Percentiles rank a stretch among this genome's conserved stretches.
These are phyloP conservation scores for Daldinia eschscholtzii DNA, from an alignment of 2,329 filamentous ascomycete species.

Conservation along the genomic window DNA sequence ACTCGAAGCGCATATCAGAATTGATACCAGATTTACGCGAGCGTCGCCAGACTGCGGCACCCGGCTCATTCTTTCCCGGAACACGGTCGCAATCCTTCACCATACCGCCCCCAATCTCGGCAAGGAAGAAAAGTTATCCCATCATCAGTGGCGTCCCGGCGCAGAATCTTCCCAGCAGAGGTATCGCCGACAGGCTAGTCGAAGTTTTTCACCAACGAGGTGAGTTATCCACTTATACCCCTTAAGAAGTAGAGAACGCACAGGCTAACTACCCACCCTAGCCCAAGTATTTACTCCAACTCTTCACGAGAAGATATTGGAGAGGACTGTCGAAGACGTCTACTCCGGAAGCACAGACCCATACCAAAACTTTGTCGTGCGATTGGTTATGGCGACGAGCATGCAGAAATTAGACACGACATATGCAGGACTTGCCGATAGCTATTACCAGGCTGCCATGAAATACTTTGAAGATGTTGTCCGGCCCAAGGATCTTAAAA, in stretches of 20 bases:
- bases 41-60: constrained; percentile 62
- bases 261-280: constrained; percentile 54
- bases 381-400: constrained; percentile 94
- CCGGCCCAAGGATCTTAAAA: constrained; percentile 88
- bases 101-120: constrained; percentile 63
- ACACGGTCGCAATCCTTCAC: constrained; percentile 75
- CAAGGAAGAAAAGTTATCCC: constrained; percentile 87
- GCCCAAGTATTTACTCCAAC: constrained; percentile 90
- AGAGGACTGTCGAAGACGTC: constrained; percentile 81
- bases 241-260: constrained; percentile 21
- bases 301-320: constrained; percentile 85
- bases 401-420: constrained; percentile 90
- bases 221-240: constrained; percentile 52
- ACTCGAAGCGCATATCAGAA: constrained; percentile 90
- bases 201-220: constrained; percentile 89
- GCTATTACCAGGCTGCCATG: constrained; percentile 93
- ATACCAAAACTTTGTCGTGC: constrained; percentile 87
- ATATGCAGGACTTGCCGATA: constrained; percentile 94
- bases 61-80: constrained; percentile 22
- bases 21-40: constrained; percentile 81
- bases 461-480: constrained; percentile 85
- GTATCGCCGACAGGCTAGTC: constrained; percentile 81
- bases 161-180: constrained; percentile 77
- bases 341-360: constrained; percentile 81
- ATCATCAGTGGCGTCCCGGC: constrained; percentile 89